Evolutionary conservation across 139 green algal species (phyloP), one percentile per base, ranked within the genome.

Genomic region (Chlamydomonas sphaeroides): DNA sequence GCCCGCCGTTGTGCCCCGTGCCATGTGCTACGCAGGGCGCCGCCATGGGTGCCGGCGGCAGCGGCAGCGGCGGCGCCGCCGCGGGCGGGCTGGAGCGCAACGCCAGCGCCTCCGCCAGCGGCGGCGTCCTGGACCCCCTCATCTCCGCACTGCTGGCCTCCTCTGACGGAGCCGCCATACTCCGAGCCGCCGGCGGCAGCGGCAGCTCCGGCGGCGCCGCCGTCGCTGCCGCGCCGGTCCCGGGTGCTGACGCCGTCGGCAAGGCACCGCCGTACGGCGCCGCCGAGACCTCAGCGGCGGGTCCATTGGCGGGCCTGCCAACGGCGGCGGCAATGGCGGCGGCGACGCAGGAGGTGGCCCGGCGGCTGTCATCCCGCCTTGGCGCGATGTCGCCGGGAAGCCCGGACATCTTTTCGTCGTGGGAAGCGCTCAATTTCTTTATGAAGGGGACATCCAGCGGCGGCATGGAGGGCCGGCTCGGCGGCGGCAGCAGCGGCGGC

Each of bases 391-490:
- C 53, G 21, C 21, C 68, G 45, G 25, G 18, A 48, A 33, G 21
- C 14, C 33, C 75, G 14, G 75, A 82, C 30, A 71, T 82, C 10
- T 82, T 82, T 42, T 63, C 75, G 0, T 65, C 42, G 3, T 82
- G 75, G 75, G 62, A 32, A 5, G 75, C n/a, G n/a, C n/a, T n/a
- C n/a, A n/a, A n/a, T n/a, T n/a, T n/a, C n/a, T n/a, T n/a, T n/a
- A n/a, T 32, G 6, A n/a, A n/a, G 18, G 74, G 71, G n/a, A 59
- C 41, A 0, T 80, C 69, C 32, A 62, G 62, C 3, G 45, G n/a
- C 11, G 75, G 32, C 6, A 73, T 72, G 23, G 75, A 61, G 5
- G 45, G 41, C 2, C 62, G 38, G 41, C 11, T 4, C 23, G 23
- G 25, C 65, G 26, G 36, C 23, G 33, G 33, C 65, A 25, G 38